These are phyloP conservation scores for Oxytropis ochrocephala DNA, from an alignment of 306 rosid genomes.

Conservation along the genomic window DNA sequence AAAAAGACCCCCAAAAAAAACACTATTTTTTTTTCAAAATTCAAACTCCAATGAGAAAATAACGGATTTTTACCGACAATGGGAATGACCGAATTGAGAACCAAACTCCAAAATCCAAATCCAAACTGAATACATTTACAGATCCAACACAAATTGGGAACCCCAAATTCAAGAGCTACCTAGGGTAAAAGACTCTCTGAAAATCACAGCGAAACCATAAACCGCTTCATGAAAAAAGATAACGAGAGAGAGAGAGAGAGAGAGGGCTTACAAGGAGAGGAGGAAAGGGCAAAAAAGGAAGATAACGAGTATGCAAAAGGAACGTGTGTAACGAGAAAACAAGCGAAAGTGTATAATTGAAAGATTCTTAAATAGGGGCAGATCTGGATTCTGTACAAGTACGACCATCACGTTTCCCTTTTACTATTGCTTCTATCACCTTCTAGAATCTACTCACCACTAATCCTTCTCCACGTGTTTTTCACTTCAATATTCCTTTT, in stretches of 20 bases:
- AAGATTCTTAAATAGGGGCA: background rate
- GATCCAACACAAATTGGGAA: background rate
- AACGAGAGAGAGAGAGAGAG: background rate
- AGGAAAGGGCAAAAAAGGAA: background rate
- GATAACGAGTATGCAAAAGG: background rate
- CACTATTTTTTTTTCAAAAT: too few relatives aligned
- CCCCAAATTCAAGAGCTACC: background rate
- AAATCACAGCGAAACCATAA: background rate
- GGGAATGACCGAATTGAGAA: background rate
- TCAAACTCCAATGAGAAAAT: background rate
- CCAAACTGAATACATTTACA: background rate
- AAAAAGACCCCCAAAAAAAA: too few relatives aligned
- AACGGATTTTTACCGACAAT: background rate
- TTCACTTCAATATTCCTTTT: background rate
- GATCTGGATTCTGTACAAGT: constrained; percentile 22
- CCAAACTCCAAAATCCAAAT: background rate
- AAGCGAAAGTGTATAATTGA: background rate
- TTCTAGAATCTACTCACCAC: constrained; percentile 56
- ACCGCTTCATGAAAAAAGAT: background rate
- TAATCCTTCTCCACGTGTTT: constrained; percentile 10
- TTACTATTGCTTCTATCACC: constrained; percentile 21
- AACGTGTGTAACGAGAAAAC: background rate
- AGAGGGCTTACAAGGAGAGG: background rate
- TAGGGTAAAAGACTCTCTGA: background rate
- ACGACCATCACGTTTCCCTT: background rate